phyloP scores from a whole-genome alignment of 1,284 basidiomycete genomes.

The Cryptococcus sp. region DNA sequence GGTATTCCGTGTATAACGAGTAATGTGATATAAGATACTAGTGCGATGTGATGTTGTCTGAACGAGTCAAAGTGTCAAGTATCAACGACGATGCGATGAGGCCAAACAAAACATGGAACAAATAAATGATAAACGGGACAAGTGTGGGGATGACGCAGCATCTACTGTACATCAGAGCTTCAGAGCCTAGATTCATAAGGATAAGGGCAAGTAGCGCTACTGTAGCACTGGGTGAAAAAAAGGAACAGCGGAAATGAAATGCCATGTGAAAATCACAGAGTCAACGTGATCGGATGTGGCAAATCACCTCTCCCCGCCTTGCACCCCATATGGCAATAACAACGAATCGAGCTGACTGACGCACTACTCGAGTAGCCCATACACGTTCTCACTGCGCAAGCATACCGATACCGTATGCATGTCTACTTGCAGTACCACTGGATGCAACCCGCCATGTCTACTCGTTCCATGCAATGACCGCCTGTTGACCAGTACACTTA shows the following conservation, averaged over 20 bases:
- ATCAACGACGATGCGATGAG: too few relatives aligned
- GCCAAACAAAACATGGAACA: too few relatives aligned
- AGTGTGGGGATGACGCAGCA: too few relatives aligned
- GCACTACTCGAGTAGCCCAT: too few relatives aligned
- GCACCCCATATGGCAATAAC: neutral
- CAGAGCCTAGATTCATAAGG: neutral
- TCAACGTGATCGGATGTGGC: neutral
- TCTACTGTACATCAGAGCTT: too few relatives aligned
- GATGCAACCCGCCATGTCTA: conserved; percentile 52
- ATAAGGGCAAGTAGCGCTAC: neutral
- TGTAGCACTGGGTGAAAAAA: neutral
- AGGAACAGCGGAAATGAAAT: neutral
- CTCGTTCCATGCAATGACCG: conserved; percentile 68
- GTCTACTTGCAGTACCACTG: neutral
- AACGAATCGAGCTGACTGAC: neutral
- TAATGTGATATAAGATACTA: too few relatives aligned
- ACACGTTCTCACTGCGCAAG: too few relatives aligned
- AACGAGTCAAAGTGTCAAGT: too few relatives aligned
- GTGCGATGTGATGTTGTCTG: neutral
- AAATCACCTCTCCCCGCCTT: neutral
- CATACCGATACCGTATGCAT: neutral
- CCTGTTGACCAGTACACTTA: conserved; percentile 24
- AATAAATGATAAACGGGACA: too few relatives aligned
- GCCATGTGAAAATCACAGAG: too few relatives aligned
- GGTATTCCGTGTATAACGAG: neutral